Base-by-base conservation (phyloP, 108 stramenopile species). In the Cylindrotheca fusiformis region DNA sequence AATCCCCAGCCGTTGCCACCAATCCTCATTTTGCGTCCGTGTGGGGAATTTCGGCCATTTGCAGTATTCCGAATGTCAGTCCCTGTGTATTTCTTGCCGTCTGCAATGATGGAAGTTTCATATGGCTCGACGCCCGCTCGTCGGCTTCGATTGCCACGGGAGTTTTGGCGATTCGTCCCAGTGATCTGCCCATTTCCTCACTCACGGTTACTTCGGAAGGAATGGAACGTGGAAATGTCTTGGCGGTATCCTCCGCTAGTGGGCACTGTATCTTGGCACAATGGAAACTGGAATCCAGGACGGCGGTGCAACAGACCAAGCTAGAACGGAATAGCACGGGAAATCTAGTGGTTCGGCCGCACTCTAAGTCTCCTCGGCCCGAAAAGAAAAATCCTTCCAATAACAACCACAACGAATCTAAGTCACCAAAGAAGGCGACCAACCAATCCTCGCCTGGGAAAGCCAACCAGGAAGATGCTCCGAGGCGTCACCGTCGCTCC, bases 61-160 rank as follows among this genome's bases (percentile, higher is more conserved):
- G 70, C 25, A 24, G 36, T 8, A 28, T 60, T 20, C 58, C 52
- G 2, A 28, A 51, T 52, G 58, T 59, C 19, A 25, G 12, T 27
- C 60, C 60, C 12, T 60, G 32, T 22, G 41, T 61, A 20, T 70
- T 70, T 57, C 52, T 70, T 47, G 69, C 69, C 1, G 47, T 54
- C 2, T 53, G 60, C n/a, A 46, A 60, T 31, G 70, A 71, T 52
- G 63, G 70, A 56, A 63, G 52, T 8, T 31, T 71, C n/a, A 41
- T 58, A 3, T 71, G 70, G 70, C 24, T 70, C 1, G 69, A 70
- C 53, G 60, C 69, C 1, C 52, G 59, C 17, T 58, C 56, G n/a
- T 52, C 29, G 22, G 54, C 41, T 29, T 31, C 60, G 22, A 30
- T 55, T 6, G 52, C 69, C 17, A 62, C 60, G 1, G 69, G 60